Evolutionary conservation across 208 protist species (phyloP).

Genomic region (Crithidia fasciculata): DNA sequence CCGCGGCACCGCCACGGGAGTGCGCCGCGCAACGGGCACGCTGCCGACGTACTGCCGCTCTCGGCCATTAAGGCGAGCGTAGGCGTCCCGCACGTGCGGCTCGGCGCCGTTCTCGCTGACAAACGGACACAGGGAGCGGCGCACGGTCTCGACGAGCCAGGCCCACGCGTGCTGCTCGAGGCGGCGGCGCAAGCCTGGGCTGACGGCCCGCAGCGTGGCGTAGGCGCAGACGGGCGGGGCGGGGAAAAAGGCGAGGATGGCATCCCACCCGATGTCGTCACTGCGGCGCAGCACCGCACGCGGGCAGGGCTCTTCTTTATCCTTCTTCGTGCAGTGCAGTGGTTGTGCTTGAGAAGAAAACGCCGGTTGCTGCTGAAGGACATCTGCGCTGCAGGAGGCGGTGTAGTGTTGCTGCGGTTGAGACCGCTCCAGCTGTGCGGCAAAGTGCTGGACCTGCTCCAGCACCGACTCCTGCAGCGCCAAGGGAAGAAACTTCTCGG

Average conservation of each 20-base stretch:
- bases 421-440: constrained; percentile 1
- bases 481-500: constrained; percentile 5
- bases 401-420: too few species aligned
- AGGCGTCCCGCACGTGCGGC: constrained; percentile 27
- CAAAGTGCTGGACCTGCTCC: constrained; percentile 25
- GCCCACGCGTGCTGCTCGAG: constrained; percentile 28
- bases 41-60: constrained; percentile 34
- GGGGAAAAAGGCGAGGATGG: constrained; percentile 12
- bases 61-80: constrained; percentile 32
- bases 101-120: constrained; percentile 18
- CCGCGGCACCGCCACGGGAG: constrained; percentile 2
- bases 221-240: neutral
- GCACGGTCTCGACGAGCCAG: constrained; percentile 20
- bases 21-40: constrained; percentile 34
- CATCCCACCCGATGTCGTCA: constrained; percentile 14
- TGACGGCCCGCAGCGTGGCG: constrained; percentile 22
- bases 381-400: neutral
- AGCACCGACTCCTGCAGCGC: constrained; percentile 26
- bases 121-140: constrained; percentile 18
- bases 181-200: constrained; percentile 17
- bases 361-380: neutral
- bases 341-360: neutral
- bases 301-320: neutral
- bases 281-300: neutral
- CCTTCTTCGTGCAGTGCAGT: neutral